Conservation (phyloP, 2,329 filamentous ascomycete species). For the Fusarium avenaceum region DNA sequence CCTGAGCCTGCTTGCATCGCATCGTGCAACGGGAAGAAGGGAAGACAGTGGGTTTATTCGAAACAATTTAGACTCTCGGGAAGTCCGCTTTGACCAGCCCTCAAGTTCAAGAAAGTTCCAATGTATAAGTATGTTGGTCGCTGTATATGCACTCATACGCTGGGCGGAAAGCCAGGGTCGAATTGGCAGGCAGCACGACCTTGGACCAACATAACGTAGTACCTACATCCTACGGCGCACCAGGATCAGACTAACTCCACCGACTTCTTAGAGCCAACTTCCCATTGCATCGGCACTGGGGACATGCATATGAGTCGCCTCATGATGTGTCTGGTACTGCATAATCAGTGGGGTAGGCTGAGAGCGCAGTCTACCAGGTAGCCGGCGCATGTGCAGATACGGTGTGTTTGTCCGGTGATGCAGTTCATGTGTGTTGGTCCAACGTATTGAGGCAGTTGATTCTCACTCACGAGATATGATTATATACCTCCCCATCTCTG, state of each 20-base stretch:
- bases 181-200: neutral
- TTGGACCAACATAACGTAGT: neutral
- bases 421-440: neutral
- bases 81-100: no score
- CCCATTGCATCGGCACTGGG: neutral
- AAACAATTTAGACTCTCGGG: no score
- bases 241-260: neutral
- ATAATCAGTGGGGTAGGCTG: constrained; percentile 14
- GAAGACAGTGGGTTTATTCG: no score
- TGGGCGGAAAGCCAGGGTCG: neutral
- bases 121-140: neutral
- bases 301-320: constrained; percentile 15
- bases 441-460: neutral
- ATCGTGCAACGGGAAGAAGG: no score
- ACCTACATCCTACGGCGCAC: neutral
- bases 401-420: constrained; percentile 12
- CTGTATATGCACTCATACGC: neutral
- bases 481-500: constrained; percentile 6
- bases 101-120: neutral
- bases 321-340: neutral
- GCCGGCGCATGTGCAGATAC: neutral
- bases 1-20: no score
- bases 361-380: neutral
- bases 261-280: neutral
- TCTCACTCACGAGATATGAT: constrained; percentile 7